These are phyloP conservation scores for Closterium sp. DNA, from an alignment of 139 green algal genomes.

Conservation along the genomic window DNA sequence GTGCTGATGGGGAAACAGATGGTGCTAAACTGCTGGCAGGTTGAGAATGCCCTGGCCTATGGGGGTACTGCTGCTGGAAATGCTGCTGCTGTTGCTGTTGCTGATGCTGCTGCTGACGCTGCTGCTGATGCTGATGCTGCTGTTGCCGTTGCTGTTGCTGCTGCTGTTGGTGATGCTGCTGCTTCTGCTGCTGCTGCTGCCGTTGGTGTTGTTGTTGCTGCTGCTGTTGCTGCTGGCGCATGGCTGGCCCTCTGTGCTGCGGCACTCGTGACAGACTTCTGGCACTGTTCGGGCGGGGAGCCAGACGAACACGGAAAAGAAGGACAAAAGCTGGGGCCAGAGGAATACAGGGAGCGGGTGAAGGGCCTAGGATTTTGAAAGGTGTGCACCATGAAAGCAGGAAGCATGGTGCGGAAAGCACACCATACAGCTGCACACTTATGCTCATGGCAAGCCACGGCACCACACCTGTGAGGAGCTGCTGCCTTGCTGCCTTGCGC, in stretches of 20 bases:
- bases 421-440: neutral
- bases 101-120: neutral
- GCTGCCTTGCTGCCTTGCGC: neutral
- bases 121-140: neutral
- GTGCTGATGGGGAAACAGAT: neutral
- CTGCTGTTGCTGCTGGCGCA: neutral
- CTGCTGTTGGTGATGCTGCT: neutral
- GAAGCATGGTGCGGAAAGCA: neutral
- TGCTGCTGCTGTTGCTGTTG: no score
- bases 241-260: neutral
- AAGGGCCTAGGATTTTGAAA: no score
- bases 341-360: neutral
- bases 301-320: neutral
- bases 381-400: neutral
- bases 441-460: neutral
- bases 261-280: neutral
- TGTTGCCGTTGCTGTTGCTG: neutral
- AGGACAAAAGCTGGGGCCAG: no score
- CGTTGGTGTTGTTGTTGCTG: neutral
- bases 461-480: neutral
- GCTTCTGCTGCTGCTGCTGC: neutral
- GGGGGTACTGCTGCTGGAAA: no score
- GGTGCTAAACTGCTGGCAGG: neutral
- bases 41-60: neutral
- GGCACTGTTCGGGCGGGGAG: neutral